These are phyloP conservation scores for Balakata baccata DNA, from an alignment of 345 rosid genomes.

Conservation along the genomic window DNA sequence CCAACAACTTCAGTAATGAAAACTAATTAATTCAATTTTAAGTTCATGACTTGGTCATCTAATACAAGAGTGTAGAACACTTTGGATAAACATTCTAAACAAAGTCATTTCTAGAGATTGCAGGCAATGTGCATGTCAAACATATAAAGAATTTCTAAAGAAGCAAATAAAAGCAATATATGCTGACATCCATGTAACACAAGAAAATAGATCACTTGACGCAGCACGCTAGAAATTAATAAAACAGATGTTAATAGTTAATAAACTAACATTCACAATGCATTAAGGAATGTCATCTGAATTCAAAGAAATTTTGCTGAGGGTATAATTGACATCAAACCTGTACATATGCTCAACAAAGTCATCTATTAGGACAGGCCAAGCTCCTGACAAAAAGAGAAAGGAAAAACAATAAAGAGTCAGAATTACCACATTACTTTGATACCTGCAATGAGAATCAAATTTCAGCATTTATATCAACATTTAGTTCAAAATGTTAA, in stretches of 20 bases:
- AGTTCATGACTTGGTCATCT: background rate
- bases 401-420: conserved; percentile 14
- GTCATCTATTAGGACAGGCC: conserved; percentile 97
- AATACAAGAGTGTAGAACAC: background rate
- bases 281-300: background rate
- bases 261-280: background rate
- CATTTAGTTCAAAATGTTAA: background rate
- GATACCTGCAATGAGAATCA: background rate
- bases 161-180: background rate
- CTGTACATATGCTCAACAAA: conserved; percentile 99
- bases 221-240: background rate
- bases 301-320: conserved; percentile 5
- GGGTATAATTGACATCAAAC: conserved; percentile 34
- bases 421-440: background rate
- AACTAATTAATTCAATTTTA: background rate
- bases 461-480: background rate
- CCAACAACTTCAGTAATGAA: background rate
- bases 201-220: background rate
- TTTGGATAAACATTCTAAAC: background rate
- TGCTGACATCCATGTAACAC: background rate
- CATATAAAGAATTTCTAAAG: background rate
- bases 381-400: conserved; percentile 61
- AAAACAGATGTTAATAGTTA: background rate
- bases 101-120: background rate
- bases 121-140: background rate